Evolutionary conservation across 2,329 filamentous ascomycete species (phyloP).

Genomic region (Rachicladosporium sp.): DNA sequence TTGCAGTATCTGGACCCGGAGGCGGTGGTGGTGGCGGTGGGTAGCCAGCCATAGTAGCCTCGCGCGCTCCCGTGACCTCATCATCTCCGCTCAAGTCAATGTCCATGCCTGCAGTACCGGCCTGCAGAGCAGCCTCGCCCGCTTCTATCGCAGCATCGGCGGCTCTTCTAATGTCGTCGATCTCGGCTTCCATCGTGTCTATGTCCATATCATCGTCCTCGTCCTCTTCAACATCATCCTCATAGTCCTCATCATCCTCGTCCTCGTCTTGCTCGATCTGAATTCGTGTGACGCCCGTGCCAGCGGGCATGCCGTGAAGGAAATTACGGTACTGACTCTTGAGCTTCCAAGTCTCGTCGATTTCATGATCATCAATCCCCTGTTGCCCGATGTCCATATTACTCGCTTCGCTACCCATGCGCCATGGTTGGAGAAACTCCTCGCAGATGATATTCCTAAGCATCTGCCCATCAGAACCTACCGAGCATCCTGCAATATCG

Average conservation of each 20-base stretch:
- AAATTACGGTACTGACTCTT: conserved; percentile 29
- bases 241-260: conserved; percentile 30
- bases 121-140: conserved; percentile 12
- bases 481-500: conserved; percentile 81
- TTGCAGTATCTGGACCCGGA: conserved; percentile 29
- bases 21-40: conserved; percentile 51
- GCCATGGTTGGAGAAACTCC: conserved; percentile 80
- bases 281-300: conserved; percentile 16
- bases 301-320: conserved; percentile 13
- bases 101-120: conserved; percentile 31
- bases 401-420: conserved; percentile 67
- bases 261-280: conserved; percentile 31
- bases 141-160: conserved; percentile 21
- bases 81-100: conserved; percentile 31
- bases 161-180: conserved; percentile 22
- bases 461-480: conserved; percentile 67
- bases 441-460: conserved; percentile 77
- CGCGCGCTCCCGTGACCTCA: conserved; percentile 57
- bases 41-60: conserved; percentile 68
- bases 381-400: conserved; percentile 67
- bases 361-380: conserved; percentile 71
- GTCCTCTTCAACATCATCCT: conserved; percentile 37
- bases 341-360: conserved; percentile 37
- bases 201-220: conserved; percentile 18
- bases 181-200: conserved; percentile 37